Conservation (phyloP, 2,329 filamentous ascomycete genomes). For the Zopfia rhizophila region DNA sequence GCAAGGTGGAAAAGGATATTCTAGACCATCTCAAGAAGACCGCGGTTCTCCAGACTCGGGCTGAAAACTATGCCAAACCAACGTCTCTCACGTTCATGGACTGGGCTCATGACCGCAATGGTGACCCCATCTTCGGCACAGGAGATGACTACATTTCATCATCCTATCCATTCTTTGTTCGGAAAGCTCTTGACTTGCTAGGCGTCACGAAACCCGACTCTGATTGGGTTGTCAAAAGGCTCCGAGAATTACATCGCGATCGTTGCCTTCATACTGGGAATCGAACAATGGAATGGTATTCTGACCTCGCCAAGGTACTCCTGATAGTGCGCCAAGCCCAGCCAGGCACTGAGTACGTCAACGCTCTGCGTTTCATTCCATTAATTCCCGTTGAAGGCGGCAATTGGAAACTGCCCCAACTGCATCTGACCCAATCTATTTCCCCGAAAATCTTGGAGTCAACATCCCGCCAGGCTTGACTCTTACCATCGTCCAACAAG, state of each 20-base stretch:
- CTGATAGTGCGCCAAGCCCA: neutral
- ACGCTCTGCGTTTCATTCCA: slow-evolving; percentile 1
- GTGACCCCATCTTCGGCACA: slow-evolving; percentile 11
- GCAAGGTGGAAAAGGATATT: slow-evolving; percentile 6
- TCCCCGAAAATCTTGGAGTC: slow-evolving; percentile 6
- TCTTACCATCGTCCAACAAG: slow-evolving; percentile 4
- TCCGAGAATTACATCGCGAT: neutral
- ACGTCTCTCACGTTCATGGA: slow-evolving; percentile 13
- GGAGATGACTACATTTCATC: slow-evolving; percentile 8
- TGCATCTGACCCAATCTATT: slow-evolving; percentile 8
- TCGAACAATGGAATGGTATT: slow-evolving; percentile 8
- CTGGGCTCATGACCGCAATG: slow-evolving; percentile 17
- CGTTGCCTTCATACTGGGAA: slow-evolving; percentile 3
- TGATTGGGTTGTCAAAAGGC: slow-evolving; percentile 4
- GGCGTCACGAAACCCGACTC: slow-evolving; percentile 7
- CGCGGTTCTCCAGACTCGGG: slow-evolving; percentile 3
- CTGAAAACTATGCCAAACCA: neutral
- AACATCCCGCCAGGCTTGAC: slow-evolving; percentile 6
- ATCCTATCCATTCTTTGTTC: slow-evolving; percentile 4
- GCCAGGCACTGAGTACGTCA: slow-evolving; percentile 1
- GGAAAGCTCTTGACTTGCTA: slow-evolving; percentile 3
- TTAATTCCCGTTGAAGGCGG: slow-evolving; percentile 7
- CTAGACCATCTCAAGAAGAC: slow-evolving; percentile 6
- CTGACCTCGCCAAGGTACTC: slow-evolving; percentile 8
- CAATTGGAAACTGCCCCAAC: slow-evolving; percentile 5